phyloP scores from a whole-genome alignment of 108 stramenopile genomes.

The Nitzschia sp. region DNA sequence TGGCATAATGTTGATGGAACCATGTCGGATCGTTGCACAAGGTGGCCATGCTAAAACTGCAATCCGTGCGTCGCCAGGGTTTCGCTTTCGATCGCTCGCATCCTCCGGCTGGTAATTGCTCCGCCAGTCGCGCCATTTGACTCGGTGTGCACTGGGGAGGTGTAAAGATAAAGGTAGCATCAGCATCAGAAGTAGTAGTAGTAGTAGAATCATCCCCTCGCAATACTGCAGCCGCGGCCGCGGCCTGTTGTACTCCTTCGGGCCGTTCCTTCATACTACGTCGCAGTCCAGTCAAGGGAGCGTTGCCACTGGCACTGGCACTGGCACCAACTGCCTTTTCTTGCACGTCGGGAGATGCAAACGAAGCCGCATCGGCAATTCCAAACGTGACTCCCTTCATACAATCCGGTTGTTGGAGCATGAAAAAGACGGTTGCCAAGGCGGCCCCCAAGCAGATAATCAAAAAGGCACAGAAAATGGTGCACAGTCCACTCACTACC shows the following conservation, averaged over 20 bases:
- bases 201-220: too few species aligned
- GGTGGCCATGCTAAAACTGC: conserved; percentile 1
- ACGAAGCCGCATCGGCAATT: neutral
- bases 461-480: conserved; percentile 13
- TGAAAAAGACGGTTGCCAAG: conserved; percentile 10
- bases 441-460: conserved; percentile 21
- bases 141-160: conserved; percentile 9
- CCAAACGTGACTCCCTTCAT: neutral
- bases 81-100: neutral
- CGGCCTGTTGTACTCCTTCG: neutral
- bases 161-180: neutral
- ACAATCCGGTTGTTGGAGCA: conserved; percentile 19
- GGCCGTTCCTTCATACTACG: neutral
- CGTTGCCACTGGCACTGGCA: neutral
- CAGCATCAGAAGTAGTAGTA: too few species aligned
- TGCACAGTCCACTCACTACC: conserved; percentile 13
- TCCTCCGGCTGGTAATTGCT: conserved; percentile 6
- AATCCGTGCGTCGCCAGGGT: neutral
- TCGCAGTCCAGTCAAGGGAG: neutral
- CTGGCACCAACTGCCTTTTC: neutral
- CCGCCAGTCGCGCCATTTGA: neutral
- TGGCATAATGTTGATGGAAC: neutral
- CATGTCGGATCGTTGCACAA: conserved; percentile 2
- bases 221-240: neutral
- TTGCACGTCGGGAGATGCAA: neutral